Evolutionary conservation across 176 grass and related monocot species (phyloP), one percentile per base, ranked within the genome.

Genomic region (Typha latifolia): DNA sequence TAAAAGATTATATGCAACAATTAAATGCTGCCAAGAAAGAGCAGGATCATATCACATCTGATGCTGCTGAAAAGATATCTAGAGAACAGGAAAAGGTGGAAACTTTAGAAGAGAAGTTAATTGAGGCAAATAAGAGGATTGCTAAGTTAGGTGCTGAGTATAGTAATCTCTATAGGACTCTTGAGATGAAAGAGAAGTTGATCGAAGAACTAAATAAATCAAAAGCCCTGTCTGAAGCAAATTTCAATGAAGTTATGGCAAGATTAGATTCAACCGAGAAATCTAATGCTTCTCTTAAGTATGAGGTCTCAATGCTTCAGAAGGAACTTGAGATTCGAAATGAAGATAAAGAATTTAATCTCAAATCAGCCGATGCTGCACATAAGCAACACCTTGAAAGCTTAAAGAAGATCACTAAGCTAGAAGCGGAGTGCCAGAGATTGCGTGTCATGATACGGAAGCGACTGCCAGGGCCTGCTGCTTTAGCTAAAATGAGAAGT

Each of bases 401-500:
- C 0, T 24, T 97, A 12, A 97, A 80, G 69, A 97, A 78, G 81
- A 92, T 97, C 55, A 67, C 89, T 22, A 97, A 90, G 69, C 74
- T 97, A 5, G 94, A 97, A 90, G 49, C 89, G 16, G 94, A 97
- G 74, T 97, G 89, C 71, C 86, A 97, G 76, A 84, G 83, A 75
- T 68, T 97, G 64, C 82, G 94, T 49, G 75, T 85, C 27, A 87
- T 97, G 85, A 72, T 97, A 51, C 83, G 85, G 48, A 97, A 97
- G 82, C 80, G 94, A 66, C 67, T 92, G 65, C 89, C 94, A 65
- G 94, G 94, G 21, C 88, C 89, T 7, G 85, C 80, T 51, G 88
- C 85, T 80, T 69, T 97, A 81, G 94, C 89, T 49, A 97, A 92
- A 81, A 92, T 97, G 89, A 97, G 85, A 90, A 97, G 47, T 75